Percentiles rank a stretch among this genome's conserved stretches.
These are phyloP conservation scores for Durusdinium trenchii DNA, from an alignment of 73 alveolate genomes.

Conservation along the genomic window DNA sequence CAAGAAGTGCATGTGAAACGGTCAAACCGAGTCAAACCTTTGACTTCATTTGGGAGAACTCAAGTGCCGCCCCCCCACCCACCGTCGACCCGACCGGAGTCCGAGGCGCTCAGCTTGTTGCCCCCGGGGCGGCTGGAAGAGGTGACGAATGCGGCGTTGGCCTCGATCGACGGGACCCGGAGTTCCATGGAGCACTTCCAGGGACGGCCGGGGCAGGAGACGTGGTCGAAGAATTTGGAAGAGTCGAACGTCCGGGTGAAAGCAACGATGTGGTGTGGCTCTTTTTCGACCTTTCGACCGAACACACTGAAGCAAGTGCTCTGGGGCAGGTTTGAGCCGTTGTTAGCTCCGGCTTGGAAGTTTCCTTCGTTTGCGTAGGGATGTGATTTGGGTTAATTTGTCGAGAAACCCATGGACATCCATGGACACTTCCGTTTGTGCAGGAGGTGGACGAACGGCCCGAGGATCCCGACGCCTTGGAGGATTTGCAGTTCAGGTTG, in stretches of 20 bases:
- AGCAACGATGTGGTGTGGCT: too few relatives aligned
- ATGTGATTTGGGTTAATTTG: not conserved
- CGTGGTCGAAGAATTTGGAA: not conserved
- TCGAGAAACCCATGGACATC: not conserved
- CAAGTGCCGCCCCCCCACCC: too few relatives aligned
- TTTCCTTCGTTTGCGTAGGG: not conserved
- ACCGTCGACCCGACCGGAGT: too few relatives aligned
- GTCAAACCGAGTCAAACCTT: too few relatives aligned
- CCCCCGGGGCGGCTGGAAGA: conserved; percentile 15
- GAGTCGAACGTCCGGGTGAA: not conserved
- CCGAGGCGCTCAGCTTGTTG: not conserved
- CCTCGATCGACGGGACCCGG: conserved; percentile 72
- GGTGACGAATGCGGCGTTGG: conserved; percentile 58
- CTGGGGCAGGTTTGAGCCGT: not conserved
- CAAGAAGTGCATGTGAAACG: too few relatives aligned
- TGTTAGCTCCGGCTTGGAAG: not conserved
- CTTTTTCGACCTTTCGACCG: too few relatives aligned
- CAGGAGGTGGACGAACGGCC: not conserved
- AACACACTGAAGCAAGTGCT: not conserved
- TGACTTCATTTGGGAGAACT: too few relatives aligned
- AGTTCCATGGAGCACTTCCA: conserved; percentile 76
- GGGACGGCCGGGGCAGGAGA: not conserved
- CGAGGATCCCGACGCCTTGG: conserved; percentile 54
- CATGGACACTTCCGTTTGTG: not conserved
- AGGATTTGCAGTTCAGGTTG: conserved; percentile 14